These are phyloP conservation scores for Pochonia chlamydosporia DNA, from an alignment of 2,329 filamentous ascomycete species.

Conservation along the genomic window DNA sequence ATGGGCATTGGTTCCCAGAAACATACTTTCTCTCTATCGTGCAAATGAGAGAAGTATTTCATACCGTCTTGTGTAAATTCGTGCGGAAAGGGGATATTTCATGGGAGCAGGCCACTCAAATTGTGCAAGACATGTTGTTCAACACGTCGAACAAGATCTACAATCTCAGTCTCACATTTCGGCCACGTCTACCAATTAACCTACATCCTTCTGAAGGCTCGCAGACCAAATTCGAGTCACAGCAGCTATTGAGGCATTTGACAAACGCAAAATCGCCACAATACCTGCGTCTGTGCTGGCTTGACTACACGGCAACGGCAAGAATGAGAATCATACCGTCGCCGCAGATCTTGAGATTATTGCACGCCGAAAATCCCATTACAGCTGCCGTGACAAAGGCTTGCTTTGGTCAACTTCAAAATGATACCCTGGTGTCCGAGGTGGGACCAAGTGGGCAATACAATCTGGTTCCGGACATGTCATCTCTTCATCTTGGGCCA, in stretches of 20 bases:
- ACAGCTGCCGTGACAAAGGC: conserved; percentile 59
- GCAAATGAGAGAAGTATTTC: conserved; percentile 66
- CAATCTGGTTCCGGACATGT: conserved; percentile 59
- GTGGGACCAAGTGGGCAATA: conserved; percentile 59
- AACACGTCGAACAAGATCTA: conserved; percentile 74
- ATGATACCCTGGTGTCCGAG: conserved; percentile 51
- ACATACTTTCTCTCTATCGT: conserved; percentile 67
- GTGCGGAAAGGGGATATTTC: conserved; percentile 58
- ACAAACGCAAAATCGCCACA: background rate
- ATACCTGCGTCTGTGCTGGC: conserved; percentile 70
- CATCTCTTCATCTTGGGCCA: conserved; percentile 53
- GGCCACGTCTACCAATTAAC: background rate
- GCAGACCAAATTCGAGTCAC: background rate
- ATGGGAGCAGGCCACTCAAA: conserved; percentile 53
- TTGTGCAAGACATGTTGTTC: conserved; percentile 66
- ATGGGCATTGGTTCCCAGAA: conserved; percentile 75
- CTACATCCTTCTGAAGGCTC: background rate
- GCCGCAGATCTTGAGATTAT: conserved; percentile 42
- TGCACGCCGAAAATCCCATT: conserved; percentile 37
- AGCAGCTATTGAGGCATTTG: background rate
- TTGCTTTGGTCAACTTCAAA: conserved; percentile 60
- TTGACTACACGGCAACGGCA: conserved; percentile 68
- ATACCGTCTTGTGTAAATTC: conserved; percentile 62
- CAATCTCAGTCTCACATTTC: conserved; percentile 34
- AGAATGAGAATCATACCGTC: conserved; percentile 65